phyloP scores from a whole-genome alignment of 2,329 filamentous ascomycete species.

The Dactylonectria estremocensis region DNA sequence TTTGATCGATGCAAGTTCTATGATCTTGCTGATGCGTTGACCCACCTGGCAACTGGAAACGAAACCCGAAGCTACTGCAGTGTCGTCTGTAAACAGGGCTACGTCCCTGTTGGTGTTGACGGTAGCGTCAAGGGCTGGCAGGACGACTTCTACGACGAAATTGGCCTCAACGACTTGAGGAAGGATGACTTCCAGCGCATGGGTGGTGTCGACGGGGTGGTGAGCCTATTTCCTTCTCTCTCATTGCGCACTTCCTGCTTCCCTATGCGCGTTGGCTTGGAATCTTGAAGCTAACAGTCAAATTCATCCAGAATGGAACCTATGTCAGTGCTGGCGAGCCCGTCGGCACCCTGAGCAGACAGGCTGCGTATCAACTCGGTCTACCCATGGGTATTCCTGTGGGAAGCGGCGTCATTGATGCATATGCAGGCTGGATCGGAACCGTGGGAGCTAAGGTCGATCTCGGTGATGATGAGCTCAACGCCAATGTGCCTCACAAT shows the following conservation, averaged over 20 bases:
- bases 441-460: constrained; percentile 98
- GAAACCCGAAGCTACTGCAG: constrained; percentile 96
- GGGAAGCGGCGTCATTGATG: constrained; percentile 97
- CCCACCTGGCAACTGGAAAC: constrained; percentile 92
- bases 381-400: constrained; percentile 90
- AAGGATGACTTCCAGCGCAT: constrained; percentile 93
- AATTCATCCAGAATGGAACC: constrained; percentile 81
- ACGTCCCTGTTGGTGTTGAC: constrained; percentile 95
- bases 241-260: constrained; percentile 20
- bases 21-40: constrained; percentile 92
- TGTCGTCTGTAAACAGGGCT: constrained; percentile 97
- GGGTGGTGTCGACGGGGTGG: constrained; percentile 94
- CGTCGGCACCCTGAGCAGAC: constrained; percentile 87
- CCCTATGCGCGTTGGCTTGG: not conserved
- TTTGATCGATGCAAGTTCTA: constrained; percentile 98
- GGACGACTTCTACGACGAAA: constrained; percentile 89
- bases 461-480: constrained; percentile 76
- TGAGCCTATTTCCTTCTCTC: constrained; percentile 67
- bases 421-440: constrained; percentile 98
- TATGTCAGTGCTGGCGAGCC: constrained; percentile 94
- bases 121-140: constrained; percentile 99
- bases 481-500: constrained; percentile 79
- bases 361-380: constrained; percentile 86
- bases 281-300: constrained; percentile 31
- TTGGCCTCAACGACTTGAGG: constrained; percentile 87